These are phyloP conservation scores for Suhomyces faveliae DNA, from an alignment of 805 yeast genomes.

Conservation along the genomic window DNA sequence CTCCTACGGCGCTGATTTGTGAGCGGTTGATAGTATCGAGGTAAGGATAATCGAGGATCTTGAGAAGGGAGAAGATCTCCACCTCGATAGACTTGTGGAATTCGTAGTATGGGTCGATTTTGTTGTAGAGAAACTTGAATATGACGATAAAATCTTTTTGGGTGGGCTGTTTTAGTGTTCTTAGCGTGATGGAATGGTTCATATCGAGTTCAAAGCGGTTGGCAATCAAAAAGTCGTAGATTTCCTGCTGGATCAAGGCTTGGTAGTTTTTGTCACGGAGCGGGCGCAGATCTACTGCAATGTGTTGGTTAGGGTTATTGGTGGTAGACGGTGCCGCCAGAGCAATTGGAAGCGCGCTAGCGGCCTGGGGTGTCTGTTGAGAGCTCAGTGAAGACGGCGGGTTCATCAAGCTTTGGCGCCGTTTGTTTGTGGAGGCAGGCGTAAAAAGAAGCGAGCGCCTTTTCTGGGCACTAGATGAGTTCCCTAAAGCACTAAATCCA, in stretches of 20 bases:
- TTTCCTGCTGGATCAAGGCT: constrained; percentile 59
- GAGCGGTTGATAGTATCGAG: constrained; percentile 77
- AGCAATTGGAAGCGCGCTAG: background rate
- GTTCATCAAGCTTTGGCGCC: background rate
- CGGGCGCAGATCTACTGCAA: constrained; percentile 65
- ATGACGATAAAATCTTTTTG: constrained; percentile 80
- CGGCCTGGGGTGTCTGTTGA: background rate
- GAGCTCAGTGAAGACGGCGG: background rate
- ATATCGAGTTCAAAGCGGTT: constrained; percentile 74
- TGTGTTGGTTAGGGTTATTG: constrained; percentile 5
- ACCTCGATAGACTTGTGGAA: constrained; percentile 68
- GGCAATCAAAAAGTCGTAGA: constrained; percentile 59
- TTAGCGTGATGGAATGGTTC: constrained; percentile 64
- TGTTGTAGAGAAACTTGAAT: constrained; percentile 75
- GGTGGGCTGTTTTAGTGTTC: constrained; percentile 72
- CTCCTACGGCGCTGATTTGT: constrained; percentile 88
- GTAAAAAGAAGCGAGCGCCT: background rate
- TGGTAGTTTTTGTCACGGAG: constrained; percentile 72
- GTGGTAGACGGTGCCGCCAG: constrained; percentile 11
- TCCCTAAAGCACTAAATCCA: constrained; percentile 6
- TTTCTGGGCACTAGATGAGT: constrained; percentile 5
- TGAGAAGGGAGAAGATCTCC: constrained; percentile 69
- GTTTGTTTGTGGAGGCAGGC: constrained; percentile 8
- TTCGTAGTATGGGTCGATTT: constrained; percentile 75
- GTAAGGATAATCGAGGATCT: constrained; percentile 72